Percentiles rank a stretch among this genome's conserved stretches.
Conservation (phyloP, 306 rosid species). For the Datisca glomerata region DNA sequence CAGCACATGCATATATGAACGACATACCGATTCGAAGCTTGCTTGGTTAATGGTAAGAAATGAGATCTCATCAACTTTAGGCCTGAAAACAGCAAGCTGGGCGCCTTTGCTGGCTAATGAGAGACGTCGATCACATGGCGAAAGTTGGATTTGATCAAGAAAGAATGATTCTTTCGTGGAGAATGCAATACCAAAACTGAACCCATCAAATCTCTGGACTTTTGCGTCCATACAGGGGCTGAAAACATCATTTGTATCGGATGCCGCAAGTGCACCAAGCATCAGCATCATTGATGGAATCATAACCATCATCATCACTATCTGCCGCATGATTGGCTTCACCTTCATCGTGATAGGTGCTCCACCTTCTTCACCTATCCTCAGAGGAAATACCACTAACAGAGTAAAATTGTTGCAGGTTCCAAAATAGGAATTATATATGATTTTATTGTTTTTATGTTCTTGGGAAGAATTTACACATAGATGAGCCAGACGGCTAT, state of each 20-base stretch:
- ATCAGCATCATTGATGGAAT: neutral
- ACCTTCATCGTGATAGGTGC: no score
- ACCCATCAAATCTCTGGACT: slow-evolving; percentile 61
- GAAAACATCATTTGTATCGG: slow-evolving; percentile 47
- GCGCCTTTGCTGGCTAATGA: slow-evolving; percentile 28
- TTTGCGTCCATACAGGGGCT: slow-evolving; percentile 72
- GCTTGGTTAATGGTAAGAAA: slow-evolving; percentile 38
- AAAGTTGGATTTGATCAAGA: slow-evolving; percentile 47
- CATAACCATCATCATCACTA: neutral
- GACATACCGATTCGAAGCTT: slow-evolving; percentile 27
- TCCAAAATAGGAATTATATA: no score
- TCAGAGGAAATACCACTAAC: no score
- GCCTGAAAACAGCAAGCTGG: slow-evolving; percentile 51
- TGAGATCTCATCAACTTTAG: slow-evolving; percentile 66
- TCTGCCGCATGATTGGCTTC: no score
- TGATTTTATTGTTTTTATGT: no score
- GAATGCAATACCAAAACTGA: slow-evolving; percentile 66
- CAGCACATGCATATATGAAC: no score
- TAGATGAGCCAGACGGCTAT: no score
- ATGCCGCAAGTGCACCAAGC: slow-evolving; percentile 23
- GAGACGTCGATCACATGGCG: slow-evolving; percentile 77
- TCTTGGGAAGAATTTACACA: no score
- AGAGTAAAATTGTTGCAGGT: no score
- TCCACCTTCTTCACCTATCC: no score
- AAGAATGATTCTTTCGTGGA: slow-evolving; percentile 37